phyloP scores from a whole-genome alignment of 2,329 filamentous ascomycete species.

The Aspergillus texensis region DNA sequence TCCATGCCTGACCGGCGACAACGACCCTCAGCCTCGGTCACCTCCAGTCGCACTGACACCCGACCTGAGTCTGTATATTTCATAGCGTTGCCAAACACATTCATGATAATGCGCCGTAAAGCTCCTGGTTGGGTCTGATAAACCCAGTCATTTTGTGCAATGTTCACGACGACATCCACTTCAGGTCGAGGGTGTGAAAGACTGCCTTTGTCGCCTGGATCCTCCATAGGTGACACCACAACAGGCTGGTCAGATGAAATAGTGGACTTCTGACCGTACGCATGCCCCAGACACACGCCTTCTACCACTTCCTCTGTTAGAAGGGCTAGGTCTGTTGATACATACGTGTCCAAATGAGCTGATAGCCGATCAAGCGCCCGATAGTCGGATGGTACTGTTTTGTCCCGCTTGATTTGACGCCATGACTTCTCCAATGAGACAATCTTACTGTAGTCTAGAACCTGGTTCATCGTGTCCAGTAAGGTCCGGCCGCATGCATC shows the following conservation, averaged over 20 bases:
- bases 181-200: constrained; percentile 20
- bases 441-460: constrained; percentile 58
- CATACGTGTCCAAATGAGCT: constrained; percentile 36
- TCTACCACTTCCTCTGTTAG: constrained; percentile 59
- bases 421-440: constrained; percentile 41
- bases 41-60: constrained; percentile 49
- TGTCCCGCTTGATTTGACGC: constrained; percentile 35
- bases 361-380: constrained; percentile 35
- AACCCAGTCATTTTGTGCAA: constrained; percentile 55
- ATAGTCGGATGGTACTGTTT: constrained; percentile 29
- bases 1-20: constrained; percentile 35
- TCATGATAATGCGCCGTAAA: constrained; percentile 61
- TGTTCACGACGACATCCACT: constrained; percentile 56
- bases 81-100: constrained; percentile 63
- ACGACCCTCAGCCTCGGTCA: constrained; percentile 32
- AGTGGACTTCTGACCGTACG: constrained; percentile 37
- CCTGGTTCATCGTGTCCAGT: constrained; percentile 49
- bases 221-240: constrained; percentile 18
- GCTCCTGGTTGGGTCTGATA: constrained; percentile 60
- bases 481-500: constrained; percentile 47
- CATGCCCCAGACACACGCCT: constrained; percentile 56
- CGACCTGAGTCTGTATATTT: constrained; percentile 62
- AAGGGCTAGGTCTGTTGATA: constrained; percentile 47
- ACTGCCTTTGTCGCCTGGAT: not conserved
- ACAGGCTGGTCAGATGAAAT: constrained; percentile 29